A percentile compares a stretch with the other conserved stretches of the same genome.
These are phyloP conservation scores for Nicotiana otophora DNA, from an alignment of 257 asterid genomes.

Conservation along the genomic window DNA sequence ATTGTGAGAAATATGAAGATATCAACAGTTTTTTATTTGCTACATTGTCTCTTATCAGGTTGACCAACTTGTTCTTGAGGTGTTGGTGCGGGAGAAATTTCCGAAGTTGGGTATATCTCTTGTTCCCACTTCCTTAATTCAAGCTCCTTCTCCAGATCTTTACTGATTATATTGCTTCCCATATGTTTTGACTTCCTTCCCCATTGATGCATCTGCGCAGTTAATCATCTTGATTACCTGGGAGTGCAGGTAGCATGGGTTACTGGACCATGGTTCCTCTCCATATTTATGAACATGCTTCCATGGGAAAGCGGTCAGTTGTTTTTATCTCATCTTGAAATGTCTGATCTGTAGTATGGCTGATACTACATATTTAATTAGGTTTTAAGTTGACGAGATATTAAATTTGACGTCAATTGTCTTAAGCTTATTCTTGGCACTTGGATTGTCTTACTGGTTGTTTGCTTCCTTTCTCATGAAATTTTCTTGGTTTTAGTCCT, in stretches of 20 bases:
- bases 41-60: conserved; percentile 44
- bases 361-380: neutral
- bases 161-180: neutral
- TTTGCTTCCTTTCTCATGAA: neutral
- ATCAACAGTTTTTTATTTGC: conserved; percentile 20
- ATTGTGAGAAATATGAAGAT: neutral
- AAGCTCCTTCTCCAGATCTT: neutral
- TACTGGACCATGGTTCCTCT: conserved; percentile 88
- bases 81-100: conserved; percentile 76
- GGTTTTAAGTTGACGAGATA: neutral
- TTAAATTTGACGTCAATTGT: neutral
- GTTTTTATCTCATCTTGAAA: conserved; percentile 2
- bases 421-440: conserved; percentile 7
- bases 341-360: neutral
- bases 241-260: conserved; percentile 98
- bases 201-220: conserved; percentile 39
- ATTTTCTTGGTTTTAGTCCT: conserved; percentile 55
- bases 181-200: conserved; percentile 19
- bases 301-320: conserved; percentile 97
- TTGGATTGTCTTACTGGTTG: neutral
- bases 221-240: conserved; percentile 88
- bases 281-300: conserved; percentile 89
- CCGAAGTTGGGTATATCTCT: conserved; percentile 69
- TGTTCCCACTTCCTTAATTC: conserved; percentile 9
- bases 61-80: conserved; percentile 93